Base-by-base conservation (phyloP, 306 rosid genomes). In the Cicer judaicum region DNA sequence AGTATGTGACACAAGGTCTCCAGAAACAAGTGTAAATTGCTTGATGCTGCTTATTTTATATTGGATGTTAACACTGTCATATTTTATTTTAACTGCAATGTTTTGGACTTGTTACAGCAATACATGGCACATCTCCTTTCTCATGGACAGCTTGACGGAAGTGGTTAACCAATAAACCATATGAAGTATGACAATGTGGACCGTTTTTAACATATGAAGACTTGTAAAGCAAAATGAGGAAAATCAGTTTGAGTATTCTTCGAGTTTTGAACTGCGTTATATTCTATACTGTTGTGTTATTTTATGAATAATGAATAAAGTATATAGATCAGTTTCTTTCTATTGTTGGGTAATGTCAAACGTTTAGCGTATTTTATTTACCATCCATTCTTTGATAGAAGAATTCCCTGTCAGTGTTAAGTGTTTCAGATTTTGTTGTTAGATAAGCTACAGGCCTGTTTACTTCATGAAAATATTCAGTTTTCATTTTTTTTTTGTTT, bases 81-180 rank as follows among this genome's bases (percentile, higher is more conserved):
- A 34, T 59, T 70, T 10, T 75, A 55, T 67, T 39, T 44, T 59
- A 34, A 68, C 14, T 59, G 10, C 24, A 0, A n/a, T 63, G 3
- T 71, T 21, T 66, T 74, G 78, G 44, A 7, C 42, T 82, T 68
- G 41, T 85, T 71, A 79, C 93, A 94, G 98, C 90, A 85, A 89
- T 94, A 94, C 84, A 88, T 90, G 93, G 97, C 96, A 61, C 98
- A 94, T 87, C 89, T 94, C 73, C 88, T 87, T 24, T 91, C 96
- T 61, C 87, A 10, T 68, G 98, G 98, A 79, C 96, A 91, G 62
- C 85, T 94, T 69, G 98, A 91, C 73, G 97, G 96, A 67, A 89
- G 94, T 65, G 85, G 85, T 87, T 88, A 83, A 79, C 53, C 18
- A 8, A 53, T 65, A 43, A 50, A 8, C 38, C 40, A 7, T 39